Evolutionary conservation across 1,284 basidiomycete species (phyloP).

Genomic region (Heterobasidion parviporum): DNA sequence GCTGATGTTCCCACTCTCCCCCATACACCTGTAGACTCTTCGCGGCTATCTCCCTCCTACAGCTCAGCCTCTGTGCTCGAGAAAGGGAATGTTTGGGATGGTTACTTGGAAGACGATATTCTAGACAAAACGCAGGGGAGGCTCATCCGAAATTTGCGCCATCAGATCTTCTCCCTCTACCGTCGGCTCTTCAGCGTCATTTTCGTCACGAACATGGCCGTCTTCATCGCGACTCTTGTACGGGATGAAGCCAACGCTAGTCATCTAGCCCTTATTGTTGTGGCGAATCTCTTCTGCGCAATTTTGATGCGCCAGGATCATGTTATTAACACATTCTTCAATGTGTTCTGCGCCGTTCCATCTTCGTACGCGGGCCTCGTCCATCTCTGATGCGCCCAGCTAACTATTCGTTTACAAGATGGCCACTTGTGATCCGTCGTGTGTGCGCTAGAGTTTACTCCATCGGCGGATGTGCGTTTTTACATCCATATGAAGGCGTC

Average conservation of each 20-base stretch:
- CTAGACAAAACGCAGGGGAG: slow-evolving; percentile 43
- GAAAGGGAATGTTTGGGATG: slow-evolving; percentile 33
- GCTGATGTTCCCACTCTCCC: not conserved
- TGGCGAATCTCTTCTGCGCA: slow-evolving; percentile 44
- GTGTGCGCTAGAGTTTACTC: slow-evolving; percentile 48
- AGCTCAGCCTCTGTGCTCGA: slow-evolving; percentile 14
- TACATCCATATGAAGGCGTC: not conserved
- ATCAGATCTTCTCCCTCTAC: slow-evolving; percentile 47
- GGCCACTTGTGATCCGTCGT: slow-evolving; percentile 45
- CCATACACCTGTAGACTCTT: not conserved
- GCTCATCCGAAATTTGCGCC: slow-evolving; percentile 40
- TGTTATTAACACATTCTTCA: slow-evolving; percentile 50
- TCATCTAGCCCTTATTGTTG: slow-evolving; percentile 38
- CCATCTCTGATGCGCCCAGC: not conserved
- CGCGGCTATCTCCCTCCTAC: not conserved
- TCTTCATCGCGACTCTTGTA: slow-evolving; percentile 38
- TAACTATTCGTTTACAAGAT: slow-evolving; percentile 21
- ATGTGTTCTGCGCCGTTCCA: slow-evolving; percentile 40
- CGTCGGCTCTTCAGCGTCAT: slow-evolving; percentile 50
- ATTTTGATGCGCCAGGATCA: slow-evolving; percentile 59
- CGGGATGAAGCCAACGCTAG: slow-evolving; percentile 33
- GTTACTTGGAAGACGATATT: slow-evolving; percentile 40
- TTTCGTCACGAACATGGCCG: slow-evolving; percentile 43
- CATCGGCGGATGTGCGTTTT: slow-evolving; percentile 37
- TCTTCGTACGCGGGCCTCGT: slow-evolving; percentile 26